phyloP scores from a whole-genome alignment of 768 basidiomycete genomes.

The Amanita jacksonii region DNA sequence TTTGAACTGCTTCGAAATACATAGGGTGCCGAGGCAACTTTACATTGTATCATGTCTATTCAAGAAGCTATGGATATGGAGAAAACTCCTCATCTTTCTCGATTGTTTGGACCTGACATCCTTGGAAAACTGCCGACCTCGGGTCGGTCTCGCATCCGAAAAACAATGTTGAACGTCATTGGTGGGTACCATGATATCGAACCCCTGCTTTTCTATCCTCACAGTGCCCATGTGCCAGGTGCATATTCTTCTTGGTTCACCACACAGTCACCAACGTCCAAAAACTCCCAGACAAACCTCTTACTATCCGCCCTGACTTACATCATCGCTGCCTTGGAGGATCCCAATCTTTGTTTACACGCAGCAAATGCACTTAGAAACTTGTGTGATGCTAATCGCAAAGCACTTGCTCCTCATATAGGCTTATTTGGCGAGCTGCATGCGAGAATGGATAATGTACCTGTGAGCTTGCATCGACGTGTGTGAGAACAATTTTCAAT shows the following conservation, averaged over 20 bases:
- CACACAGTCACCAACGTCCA: constrained; percentile 24
- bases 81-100: constrained; percentile 41
- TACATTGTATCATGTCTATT: constrained; percentile 80
- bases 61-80: constrained; percentile 74
- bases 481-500: constrained; percentile 4
- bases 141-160: constrained; percentile 56
- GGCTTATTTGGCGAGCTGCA: constrained; percentile 79
- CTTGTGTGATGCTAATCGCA: constrained; percentile 83
- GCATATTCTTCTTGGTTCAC: constrained; percentile 78
- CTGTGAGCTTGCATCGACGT: constrained; percentile 35
- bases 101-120: constrained; percentile 65
- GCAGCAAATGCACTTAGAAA: constrained; percentile 81
- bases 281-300: constrained; percentile 27
- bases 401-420: constrained; percentile 77
- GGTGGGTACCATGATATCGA: constrained; percentile 50
- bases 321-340: constrained; percentile 61
- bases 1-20: neutral
- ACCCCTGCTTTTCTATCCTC: too few relatives aligned
- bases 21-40: constrained; percentile 77
- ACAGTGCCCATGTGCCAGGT: too few relatives aligned
- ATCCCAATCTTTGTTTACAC: constrained; percentile 50
- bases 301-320: constrained; percentile 60
- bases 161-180: constrained; percentile 65
- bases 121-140: constrained; percentile 58
- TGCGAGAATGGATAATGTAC: constrained; percentile 62